Evolutionary conservation across 1,284 basidiomycete species (phyloP).

Genomic region (Trichosporon coremiiforme): DNA sequence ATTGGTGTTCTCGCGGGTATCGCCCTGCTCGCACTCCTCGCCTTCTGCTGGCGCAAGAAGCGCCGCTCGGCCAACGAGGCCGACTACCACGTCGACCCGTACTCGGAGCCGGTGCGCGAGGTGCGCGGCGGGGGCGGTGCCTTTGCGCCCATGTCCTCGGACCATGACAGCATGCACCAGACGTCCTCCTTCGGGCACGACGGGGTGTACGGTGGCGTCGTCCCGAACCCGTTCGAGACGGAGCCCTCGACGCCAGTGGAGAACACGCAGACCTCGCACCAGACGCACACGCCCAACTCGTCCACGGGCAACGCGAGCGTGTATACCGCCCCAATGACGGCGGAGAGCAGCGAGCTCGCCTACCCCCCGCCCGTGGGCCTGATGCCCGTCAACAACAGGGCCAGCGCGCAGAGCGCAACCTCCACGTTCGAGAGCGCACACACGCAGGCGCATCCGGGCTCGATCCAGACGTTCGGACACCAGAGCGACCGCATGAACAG

Average conservation of each 20-base stretch:
- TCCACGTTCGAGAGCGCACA: background rate
- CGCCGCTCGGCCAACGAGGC: background rate
- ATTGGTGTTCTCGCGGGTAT: slow-evolving; percentile 44
- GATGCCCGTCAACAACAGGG: background rate
- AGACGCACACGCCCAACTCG: slow-evolving; percentile 17
- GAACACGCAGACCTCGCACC: slow-evolving; percentile 8
- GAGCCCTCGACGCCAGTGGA: slow-evolving; percentile 29
- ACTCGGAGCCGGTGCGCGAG: slow-evolving; percentile 27
- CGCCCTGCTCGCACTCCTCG: slow-evolving; percentile 32
- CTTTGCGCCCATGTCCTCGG: slow-evolving; percentile 14
- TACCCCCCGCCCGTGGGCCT: slow-evolving; percentile 3
- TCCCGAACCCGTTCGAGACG: slow-evolving; percentile 30
- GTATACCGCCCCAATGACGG: background rate
- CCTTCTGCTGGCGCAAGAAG: slow-evolving; percentile 26
- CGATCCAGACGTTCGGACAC: slow-evolving; percentile 1
- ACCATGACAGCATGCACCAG: slow-evolving; percentile 24
- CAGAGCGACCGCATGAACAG: background rate
- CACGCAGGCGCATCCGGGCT: background rate
- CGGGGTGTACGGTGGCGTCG: background rate
- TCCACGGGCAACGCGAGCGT: slow-evolving; percentile 2
- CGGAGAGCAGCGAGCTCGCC: background rate
- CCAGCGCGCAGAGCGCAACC: slow-evolving; percentile 6
- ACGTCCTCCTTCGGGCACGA: slow-evolving; percentile 11
- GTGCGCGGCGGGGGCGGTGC: slow-evolving; percentile 1
- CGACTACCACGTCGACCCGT: slow-evolving; percentile 16